Evolutionary conservation across 305 asterid species (phyloP).

Genomic region (Fraxinus latifolia): DNA sequence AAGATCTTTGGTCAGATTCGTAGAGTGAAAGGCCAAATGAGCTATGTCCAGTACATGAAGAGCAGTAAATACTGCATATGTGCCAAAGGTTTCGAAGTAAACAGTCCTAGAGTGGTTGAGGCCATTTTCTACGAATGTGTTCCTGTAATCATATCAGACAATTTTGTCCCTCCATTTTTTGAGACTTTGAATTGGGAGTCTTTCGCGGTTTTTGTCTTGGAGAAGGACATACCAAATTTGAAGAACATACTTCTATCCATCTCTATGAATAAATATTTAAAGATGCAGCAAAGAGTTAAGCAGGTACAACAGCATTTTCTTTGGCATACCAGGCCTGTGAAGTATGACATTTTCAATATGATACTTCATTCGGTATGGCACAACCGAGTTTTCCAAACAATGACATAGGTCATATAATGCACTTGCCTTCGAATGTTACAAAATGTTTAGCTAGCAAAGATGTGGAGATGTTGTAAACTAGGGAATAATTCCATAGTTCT

Average conservation of each 20-base stretch:
- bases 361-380: constrained; percentile 70
- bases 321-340: constrained; percentile 65
- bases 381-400: constrained; percentile 52
- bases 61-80: constrained; percentile 85
- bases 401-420: constrained; percentile 7
- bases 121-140: constrained; percentile 80
- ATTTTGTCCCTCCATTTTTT: constrained; percentile 69
- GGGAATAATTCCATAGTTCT: not conserved
- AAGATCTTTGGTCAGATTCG: constrained; percentile 49
- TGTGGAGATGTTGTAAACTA: not conserved
- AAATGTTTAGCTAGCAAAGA: not conserved
- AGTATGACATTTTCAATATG: constrained; percentile 69
- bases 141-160: constrained; percentile 73
- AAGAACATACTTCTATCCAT: constrained; percentile 54
- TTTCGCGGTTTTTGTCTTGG: constrained; percentile 60
- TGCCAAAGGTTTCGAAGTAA: constrained; percentile 64
- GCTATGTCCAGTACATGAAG: constrained; percentile 70
- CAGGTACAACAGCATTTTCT: constrained; percentile 72
- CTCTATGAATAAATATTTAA: constrained; percentile 37
- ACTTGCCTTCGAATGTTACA: not conserved
- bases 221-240: constrained; percentile 66
- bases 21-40: constrained; percentile 42
- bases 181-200: constrained; percentile 72
- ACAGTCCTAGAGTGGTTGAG: constrained; percentile 88
- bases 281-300: constrained; percentile 66